Conservation (phyloP, 1,139 yeast species). For the Suhomyces chickasaworum region DNA sequence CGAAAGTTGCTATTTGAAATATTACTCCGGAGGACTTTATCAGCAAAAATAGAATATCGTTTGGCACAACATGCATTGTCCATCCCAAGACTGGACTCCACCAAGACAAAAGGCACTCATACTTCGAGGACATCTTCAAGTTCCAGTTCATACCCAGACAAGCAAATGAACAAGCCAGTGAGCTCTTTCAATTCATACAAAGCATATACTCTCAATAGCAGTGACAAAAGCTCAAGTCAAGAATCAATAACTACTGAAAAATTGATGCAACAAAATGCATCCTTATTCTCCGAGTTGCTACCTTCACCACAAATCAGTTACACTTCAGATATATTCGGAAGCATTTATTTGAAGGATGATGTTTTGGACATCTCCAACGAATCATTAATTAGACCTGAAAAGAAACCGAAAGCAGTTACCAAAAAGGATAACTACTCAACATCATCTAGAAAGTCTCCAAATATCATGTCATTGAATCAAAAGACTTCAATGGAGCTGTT, state of each 20-base stretch:
- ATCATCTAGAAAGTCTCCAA: not conserved
- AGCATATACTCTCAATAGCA: not conserved
- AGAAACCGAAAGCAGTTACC: not conserved
- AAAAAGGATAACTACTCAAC: not conserved
- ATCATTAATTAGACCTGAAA: not conserved
- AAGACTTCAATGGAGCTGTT: constrained; percentile 8
- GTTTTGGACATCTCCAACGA: constrained; percentile 2
- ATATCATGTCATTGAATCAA: not conserved
- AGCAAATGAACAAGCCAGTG: not conserved
- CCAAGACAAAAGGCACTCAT: constrained; percentile 13
- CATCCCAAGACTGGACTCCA: constrained; percentile 10
- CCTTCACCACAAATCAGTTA: constrained; percentile 47
- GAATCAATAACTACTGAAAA: constrained; percentile 36
- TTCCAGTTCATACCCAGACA: constrained; percentile 2
- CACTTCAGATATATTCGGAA: constrained; percentile 34
- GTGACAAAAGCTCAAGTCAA: constrained; percentile 17
- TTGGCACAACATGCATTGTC: constrained; percentile 22
- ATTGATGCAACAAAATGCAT: constrained; percentile 35
- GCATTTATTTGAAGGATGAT: constrained; percentile 14
- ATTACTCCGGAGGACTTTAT: constrained; percentile 43
- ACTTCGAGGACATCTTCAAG: constrained; percentile 8
- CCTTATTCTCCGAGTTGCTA: constrained; percentile 35
- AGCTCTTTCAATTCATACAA: constrained; percentile 1
- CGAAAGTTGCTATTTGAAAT: constrained; percentile 39
- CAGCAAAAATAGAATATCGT: constrained; percentile 46